Evolutionary conservation across 139 green algal species (phyloP), one percentile per base, ranked within the genome.

Genomic region (Pedinophyceae sp.): DNA sequence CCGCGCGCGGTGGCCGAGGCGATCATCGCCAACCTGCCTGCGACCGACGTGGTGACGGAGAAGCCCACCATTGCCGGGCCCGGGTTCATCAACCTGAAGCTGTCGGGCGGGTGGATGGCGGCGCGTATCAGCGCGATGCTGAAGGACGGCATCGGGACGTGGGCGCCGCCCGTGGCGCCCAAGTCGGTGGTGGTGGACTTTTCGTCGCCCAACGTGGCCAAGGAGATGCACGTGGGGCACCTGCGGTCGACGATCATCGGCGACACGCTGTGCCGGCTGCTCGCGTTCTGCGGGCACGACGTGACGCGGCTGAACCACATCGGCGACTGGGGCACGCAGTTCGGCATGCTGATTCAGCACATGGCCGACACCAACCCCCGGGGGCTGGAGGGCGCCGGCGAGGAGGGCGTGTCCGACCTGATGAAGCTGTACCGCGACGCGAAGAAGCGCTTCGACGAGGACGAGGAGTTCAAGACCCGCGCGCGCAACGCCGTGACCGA

Each of bases 201-300:
- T 56, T 90, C 74, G 25, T 92, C 80, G 16, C 91, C 91, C 30
- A 98, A 98, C 65, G 93, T 98, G 23, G 91, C 91, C 54, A 98
- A 98, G 76, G 91, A 97, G 75, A 95, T 95, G 87, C 91, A 98
- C 54, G 91, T 98, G 43, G 91, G 91, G 10, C 91, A 98, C 70
- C 76, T 98, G 61, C 74, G 91, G 22, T 93, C 78, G 52, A 97
- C 89, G 51, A 97, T 97, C 67, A 93, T 97, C 48, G 89, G 89
- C 24, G 85, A 93, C 68, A 86, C 77, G 19, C 60, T 94, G 23
- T 67, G 64, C 23, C 67, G 63, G 48, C 72, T 71, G 7, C 71
- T 95, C 3, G 86, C 93, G 66, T 97, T 84, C 69, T 88, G 75
- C 60, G 79, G 83, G 28, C 74, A 75, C 2, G 72, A 95, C 49